These are phyloP conservation scores for Arthrobotrys iridis DNA, from an alignment of 2,329 filamentous ascomycete genomes.

Conservation along the genomic window DNA sequence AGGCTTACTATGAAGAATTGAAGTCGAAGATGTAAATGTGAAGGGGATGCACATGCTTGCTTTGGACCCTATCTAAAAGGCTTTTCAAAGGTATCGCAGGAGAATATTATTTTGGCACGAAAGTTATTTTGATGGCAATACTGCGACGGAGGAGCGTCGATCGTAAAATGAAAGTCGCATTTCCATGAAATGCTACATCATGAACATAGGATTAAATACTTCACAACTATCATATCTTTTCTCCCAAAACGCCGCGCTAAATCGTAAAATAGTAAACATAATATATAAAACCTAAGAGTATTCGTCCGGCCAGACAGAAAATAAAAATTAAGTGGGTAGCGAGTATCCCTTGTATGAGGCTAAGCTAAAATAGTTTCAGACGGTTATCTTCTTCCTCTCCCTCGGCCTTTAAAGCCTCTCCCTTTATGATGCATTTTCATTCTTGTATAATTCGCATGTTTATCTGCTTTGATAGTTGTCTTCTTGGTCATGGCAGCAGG, in stretches of 20 bases:
- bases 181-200: too few species aligned
- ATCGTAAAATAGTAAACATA: constrained; percentile 36
- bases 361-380: too few species aligned
- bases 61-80: too few species aligned
- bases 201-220: too few species aligned
- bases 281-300: too few species aligned
- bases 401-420: constrained; percentile 33
- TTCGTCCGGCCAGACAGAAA: too few species aligned
- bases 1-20: constrained; percentile 81
- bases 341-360: neutral
- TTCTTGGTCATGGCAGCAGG: neutral
- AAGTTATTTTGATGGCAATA: too few species aligned
- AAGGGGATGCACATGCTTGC: too few species aligned
- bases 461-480: constrained; percentile 25
- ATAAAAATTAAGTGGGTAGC: too few species aligned
- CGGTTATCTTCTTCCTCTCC: constrained; percentile 23
- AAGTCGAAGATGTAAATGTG: constrained; percentile 83
- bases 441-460: constrained; percentile 39
- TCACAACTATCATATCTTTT: constrained; percentile 25
- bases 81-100: neutral
- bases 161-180: too few species aligned
- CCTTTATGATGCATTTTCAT: constrained; percentile 52
- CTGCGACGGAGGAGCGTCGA: too few species aligned
- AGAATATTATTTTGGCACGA: too few species aligned
- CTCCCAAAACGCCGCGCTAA: constrained; percentile 45